phyloP scores from a whole-genome alignment of 202 grass and related monocot genomes.

The Zizania palustris region DNA sequence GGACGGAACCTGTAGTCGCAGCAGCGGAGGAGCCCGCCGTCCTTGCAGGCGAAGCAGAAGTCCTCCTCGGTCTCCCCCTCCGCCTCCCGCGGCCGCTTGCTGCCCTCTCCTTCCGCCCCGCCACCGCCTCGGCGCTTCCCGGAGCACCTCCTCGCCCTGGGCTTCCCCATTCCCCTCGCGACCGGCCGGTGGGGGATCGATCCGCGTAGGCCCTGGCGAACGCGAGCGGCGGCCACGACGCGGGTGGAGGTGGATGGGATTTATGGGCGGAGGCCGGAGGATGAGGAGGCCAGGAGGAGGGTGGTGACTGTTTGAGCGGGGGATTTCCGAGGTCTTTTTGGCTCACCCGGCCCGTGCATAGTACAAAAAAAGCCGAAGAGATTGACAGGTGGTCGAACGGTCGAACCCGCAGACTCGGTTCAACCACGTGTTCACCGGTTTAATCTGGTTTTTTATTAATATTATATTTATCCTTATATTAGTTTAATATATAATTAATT shows the following conservation, averaged over 20 bases:
- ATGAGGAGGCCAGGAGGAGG: neutral
- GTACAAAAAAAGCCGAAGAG: too few relatives aligned
- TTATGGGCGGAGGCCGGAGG: neutral
- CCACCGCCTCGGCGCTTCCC: neutral
- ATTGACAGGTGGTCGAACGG: too few relatives aligned
- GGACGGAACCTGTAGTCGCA: conserved; percentile 73
- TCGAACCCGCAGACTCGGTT: too few relatives aligned
- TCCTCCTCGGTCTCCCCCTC: conserved; percentile 56
- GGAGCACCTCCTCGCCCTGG: neutral
- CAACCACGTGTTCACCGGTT: too few relatives aligned
- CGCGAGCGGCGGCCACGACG: neutral
- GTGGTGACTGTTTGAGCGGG: neutral
- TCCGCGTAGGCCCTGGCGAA: too few relatives aligned
- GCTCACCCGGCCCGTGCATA: too few relatives aligned
- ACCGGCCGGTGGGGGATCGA: neutral
- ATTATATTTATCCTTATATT: too few relatives aligned
- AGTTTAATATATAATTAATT: too few relatives aligned
- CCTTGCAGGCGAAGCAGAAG: conserved; percentile 87
- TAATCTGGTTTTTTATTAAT: too few relatives aligned
- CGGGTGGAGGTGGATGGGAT: neutral
- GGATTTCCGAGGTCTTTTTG: conserved; percentile 3
- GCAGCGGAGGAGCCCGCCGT: conserved; percentile 71
- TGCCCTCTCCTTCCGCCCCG: neutral
- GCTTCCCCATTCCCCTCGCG: conserved; percentile 36
- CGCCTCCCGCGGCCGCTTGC: conserved; percentile 40